A percentile compares a stretch with the other conserved stretches of the same genome.
Conservation (phyloP, 306 rosid species). For the Dryas drummondii region DNA sequence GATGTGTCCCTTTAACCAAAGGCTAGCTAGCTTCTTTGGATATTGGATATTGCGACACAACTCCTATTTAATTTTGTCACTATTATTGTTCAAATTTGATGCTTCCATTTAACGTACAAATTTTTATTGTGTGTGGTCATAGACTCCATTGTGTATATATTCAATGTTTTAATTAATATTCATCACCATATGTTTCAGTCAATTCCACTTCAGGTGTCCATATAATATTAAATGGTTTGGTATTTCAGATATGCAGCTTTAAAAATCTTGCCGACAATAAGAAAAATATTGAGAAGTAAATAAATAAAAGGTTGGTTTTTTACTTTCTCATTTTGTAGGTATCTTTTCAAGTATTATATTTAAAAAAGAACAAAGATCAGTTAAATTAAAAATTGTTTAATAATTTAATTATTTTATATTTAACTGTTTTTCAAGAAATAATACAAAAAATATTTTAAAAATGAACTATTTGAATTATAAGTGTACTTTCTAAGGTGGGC, state of each 20-base stretch:
- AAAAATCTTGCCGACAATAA: constrained; percentile 2
- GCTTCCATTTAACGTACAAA: constrained; percentile 9
- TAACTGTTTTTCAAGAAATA: no score
- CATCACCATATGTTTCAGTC: constrained; percentile 7
- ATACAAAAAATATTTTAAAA: no score
- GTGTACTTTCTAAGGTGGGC: no score
- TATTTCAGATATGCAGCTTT: not conserved
- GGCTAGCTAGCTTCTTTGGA: constrained; percentile 24
- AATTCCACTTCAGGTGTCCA: not conserved
- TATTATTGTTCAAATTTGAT: constrained; percentile 20
- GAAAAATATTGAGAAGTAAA: not conserved
- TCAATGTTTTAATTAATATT: not conserved
- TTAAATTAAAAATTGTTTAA: no score
- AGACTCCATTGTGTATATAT: not conserved
- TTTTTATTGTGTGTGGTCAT: not conserved
- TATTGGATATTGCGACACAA: constrained; percentile 8
- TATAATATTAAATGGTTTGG: not conserved
- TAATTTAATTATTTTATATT: no score
- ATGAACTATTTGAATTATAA: no score
- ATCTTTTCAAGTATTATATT: no score
- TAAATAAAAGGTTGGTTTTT: not conserved
- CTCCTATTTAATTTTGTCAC: constrained; percentile 15
- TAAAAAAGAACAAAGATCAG: no score
- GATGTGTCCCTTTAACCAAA: constrained; percentile 33
- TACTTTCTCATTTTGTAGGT: no score